Evolutionary conservation across 2,329 filamentous ascomycete species (phyloP), one percentile per base, ranked within the genome.

Genomic region (Bisporella sp.): DNA sequence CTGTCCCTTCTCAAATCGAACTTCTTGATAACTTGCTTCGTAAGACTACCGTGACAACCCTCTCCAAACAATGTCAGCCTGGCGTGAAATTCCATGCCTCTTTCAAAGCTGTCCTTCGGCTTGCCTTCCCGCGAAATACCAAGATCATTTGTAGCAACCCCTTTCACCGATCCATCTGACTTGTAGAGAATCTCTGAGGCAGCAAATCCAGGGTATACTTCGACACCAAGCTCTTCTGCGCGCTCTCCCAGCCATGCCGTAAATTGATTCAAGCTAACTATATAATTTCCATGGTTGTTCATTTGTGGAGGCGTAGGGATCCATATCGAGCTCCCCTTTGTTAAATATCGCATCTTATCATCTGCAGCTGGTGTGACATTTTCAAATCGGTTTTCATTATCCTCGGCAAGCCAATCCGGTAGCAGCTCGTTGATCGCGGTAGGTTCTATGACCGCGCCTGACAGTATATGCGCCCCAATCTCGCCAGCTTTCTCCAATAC

Each of bases 31-130:
- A 97, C 85, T 70, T 96, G 87, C 75, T 99, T 99, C 47, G 85
- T 92, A 69, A 99, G 70, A 71, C 89, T 96, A 55, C 93, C 93
- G 67, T 99, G 93, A 65, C 92, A 97, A 9, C 93, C 93, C 72
- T 99, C 93, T 9, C 80, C 93, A 52, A 99, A 90, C 49, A 99
- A 76, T 37, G 93, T 99, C 46, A 93, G 84, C 51, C 87, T 78
- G 5, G 93, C 92, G 64, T 96, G 90, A 67, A 99, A 99, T 71
- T 96, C 93, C 93, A 99, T 99, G 53, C 93, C 93, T 54, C 93
- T 81, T 75, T 97, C 91, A 64, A 96, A 99, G 5, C 78, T 84
- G 50, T 93, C 87, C 73, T 95, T 96, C 35, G 91, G 82, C 67
- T 85, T 86, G 39, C 92, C 92, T 61, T 87, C 79, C 49, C 90